phyloP scores from a whole-genome alignment of 768 basidiomycete genomes.

The Lentinula raphanica region DNA sequence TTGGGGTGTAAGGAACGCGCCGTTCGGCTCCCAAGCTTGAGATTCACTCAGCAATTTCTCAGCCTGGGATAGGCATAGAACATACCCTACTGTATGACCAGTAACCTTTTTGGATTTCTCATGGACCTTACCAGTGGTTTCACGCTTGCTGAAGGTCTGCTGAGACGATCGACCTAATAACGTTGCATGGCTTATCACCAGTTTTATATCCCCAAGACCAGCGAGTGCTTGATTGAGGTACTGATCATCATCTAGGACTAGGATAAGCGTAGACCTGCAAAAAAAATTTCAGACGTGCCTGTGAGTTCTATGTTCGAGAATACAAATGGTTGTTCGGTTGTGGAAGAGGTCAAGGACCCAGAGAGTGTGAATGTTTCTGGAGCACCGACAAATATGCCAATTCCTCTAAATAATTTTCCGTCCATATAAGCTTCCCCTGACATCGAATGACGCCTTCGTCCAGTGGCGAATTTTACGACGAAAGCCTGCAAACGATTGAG shows the following conservation, averaged over 20 bases:
- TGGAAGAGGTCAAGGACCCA: background rate
- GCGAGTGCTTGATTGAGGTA: background rate
- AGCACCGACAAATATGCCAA: background rate
- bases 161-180: background rate
- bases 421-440: too few relatives aligned
- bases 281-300: background rate
- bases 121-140: background rate
- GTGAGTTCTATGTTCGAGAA: constrained; percentile 1
- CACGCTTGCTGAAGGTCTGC: background rate
- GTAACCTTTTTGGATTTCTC: background rate
- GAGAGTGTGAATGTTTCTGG: background rate
- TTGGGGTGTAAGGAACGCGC: fast-evolving
- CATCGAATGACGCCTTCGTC: too few relatives aligned
- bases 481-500: too few relatives aligned
- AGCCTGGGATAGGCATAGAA: background rate
- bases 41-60: background rate
- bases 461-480: too few relatives aligned
- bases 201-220: background rate
- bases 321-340: background rate
- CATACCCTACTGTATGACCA: background rate
- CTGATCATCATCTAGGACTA: background rate
- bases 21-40: background rate
- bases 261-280: background rate
- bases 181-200: background rate
- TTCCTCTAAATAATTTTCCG: too few relatives aligned